Evolutionary conservation across 305 asterid species (phyloP), one percentile per base, ranked within the genome.

Genomic region (Fraxinus nigra): DNA sequence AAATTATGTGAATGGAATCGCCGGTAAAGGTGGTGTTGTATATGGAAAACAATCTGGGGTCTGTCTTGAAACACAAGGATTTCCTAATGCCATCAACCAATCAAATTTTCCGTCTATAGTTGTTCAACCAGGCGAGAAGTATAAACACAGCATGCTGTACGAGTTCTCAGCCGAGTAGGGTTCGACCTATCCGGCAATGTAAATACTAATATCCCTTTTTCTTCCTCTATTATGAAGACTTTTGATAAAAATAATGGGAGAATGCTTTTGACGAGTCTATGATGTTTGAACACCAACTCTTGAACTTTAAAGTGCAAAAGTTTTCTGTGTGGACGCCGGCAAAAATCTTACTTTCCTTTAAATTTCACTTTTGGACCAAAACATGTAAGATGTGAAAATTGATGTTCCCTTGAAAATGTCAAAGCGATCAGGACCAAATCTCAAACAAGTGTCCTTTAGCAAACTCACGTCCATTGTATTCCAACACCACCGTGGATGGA

Each of bases 31-130:
- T 22, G 95, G 97, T n/a, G 94, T 93, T 70, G 90, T 81, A 30
- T 92, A 96, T 38, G 90, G 82, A n/a, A 96, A 96, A 85, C 99
- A 94, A 7, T 82, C 92, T 26, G 99, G 92, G 4, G 90, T 85
- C 4, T 96, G 98, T 83, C 85, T 96, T 34, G 99, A 96, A 93
- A 94, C 99, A 1, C 99, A 96, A 82, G 99, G 98, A 16, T 94
- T 93, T 78, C 99, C 98, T 0, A 96, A 94, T 85, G 98, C 98
- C 7, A 80, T 96, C 76, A 96, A 96, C 86, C 88, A 90, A 78
- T 86, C 95, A 1, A 91, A 89, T 65, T 96, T 96, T 59, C 98
- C 99, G 0, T 88, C 92, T 0, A 87, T 94, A 20, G 87, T 94
- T 8, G 92, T 96, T 83, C 91, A 86, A 18, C 95, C 98, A 4